phyloP scores from a whole-genome alignment of 2,329 filamentous ascomycete genomes.

The Cladosporium austrohemisphaericum region DNA sequence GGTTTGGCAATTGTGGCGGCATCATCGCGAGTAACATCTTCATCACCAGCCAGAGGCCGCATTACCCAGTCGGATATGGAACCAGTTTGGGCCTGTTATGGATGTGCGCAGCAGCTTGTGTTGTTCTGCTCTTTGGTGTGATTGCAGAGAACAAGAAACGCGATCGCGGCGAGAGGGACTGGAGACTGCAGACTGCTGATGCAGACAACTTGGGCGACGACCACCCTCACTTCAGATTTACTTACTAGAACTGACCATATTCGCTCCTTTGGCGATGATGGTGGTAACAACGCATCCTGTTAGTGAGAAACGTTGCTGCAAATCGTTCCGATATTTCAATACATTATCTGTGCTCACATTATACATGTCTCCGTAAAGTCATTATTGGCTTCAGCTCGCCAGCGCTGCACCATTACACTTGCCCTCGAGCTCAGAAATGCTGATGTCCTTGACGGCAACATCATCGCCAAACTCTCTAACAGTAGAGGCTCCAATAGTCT shows the following conservation, averaged over 20 bases:
- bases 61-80: slow-evolving; percentile 50
- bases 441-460: slow-evolving; percentile 29
- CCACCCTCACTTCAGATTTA: slow-evolving; percentile 49
- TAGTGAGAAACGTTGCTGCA: no score
- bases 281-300: no score
- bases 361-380: no score
- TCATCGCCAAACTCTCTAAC: slow-evolving; percentile 27
- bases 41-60: slow-evolving; percentile 45
- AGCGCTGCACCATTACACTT: slow-evolving; percentile 25
- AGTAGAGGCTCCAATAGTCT: slow-evolving; percentile 18
- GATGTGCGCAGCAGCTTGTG: slow-evolving; percentile 41
- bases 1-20: slow-evolving; percentile 50
- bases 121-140: slow-evolving; percentile 40
- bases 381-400: no score
- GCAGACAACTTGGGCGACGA: slow-evolving; percentile 50
- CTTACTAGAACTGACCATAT: no score
- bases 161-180: slow-evolving; percentile 45
- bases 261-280: no score
- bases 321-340: no score
- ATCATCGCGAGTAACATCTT: slow-evolving; percentile 53
- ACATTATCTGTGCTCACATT: no score
- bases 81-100: slow-evolving; percentile 47
- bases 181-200: slow-evolving; percentile 41
- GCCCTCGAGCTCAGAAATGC: slow-evolving; percentile 21
- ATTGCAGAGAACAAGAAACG: slow-evolving; percentile 46